These are phyloP conservation scores for Dorcoceras hygrometricum DNA, from an alignment of 257 asterid species.

Conservation along the genomic window DNA sequence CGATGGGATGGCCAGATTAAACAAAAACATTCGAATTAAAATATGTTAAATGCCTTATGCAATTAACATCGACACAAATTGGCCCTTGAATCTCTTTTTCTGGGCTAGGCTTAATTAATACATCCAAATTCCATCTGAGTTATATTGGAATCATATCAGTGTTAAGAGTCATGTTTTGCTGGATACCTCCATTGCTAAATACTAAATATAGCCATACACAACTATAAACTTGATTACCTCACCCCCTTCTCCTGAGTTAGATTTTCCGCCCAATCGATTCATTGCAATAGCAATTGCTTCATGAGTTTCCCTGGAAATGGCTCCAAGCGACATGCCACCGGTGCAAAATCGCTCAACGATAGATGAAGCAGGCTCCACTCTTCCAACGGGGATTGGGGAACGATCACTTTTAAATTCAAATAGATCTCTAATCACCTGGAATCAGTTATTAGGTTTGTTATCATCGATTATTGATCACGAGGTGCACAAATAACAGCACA, in stretches of 20 bases:
- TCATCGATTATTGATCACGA: constrained; percentile 9
- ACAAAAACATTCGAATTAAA: background rate
- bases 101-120: background rate
- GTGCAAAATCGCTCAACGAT: constrained; percentile 96
- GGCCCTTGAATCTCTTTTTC: background rate
- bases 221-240: constrained; percentile 56
- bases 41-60: background rate
- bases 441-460: constrained; percentile 19
- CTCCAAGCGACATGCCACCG: constrained; percentile 99
- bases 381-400: constrained; percentile 91
- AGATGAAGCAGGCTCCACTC: constrained; percentile 84
- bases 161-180: background rate
- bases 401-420: constrained; percentile 81
- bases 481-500: background rate
- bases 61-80: too few species aligned
- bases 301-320: constrained; percentile 98
- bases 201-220: constrained; percentile 6
- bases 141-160: background rate
- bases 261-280: constrained; percentile 95
- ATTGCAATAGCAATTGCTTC: constrained; percentile 99
- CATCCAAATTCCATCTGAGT: background rate
- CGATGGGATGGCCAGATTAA: constrained; percentile 1
- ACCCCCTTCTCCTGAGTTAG: constrained; percentile 99
- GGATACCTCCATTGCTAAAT: background rate
- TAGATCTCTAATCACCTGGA: constrained; percentile 97